phyloP scores from a whole-genome alignment of 495 filamentous ascomycete species.

The Penicillium manginii region DNA sequence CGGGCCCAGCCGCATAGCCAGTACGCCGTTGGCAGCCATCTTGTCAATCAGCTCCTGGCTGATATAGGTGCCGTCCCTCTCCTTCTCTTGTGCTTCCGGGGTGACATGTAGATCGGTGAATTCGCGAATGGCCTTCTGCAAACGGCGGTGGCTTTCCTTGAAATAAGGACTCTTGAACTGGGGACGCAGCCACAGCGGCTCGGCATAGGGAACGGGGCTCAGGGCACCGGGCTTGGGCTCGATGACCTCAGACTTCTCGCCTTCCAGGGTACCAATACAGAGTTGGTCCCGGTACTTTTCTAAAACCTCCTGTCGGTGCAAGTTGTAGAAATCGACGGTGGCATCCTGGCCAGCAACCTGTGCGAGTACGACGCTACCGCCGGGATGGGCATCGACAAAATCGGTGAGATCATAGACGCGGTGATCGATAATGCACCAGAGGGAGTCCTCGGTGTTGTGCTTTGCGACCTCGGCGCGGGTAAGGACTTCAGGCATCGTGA shows the following conservation, averaged over 20 bases:
- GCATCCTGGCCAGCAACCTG: constrained; percentile 62
- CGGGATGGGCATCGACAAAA: constrained; percentile 63
- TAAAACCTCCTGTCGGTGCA: constrained; percentile 67
- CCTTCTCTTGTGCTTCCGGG: constrained; percentile 79
- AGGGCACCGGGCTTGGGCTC: constrained; percentile 71
- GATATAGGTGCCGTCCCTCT: constrained; percentile 74
- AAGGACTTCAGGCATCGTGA: constrained; percentile 37
- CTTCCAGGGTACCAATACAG: constrained; percentile 74
- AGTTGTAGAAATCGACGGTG: constrained; percentile 59
- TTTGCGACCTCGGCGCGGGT: constrained; percentile 53
- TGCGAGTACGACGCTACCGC: constrained; percentile 56
- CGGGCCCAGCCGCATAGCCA: constrained; percentile 83
- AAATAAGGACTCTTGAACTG: constrained; percentile 83
- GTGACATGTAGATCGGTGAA: constrained; percentile 73
- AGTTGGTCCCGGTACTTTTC: constrained; percentile 69
- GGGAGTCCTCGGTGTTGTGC: constrained; percentile 57
- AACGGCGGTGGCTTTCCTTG: constrained; percentile 70
- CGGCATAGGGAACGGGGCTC: constrained; percentile 77
- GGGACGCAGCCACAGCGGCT: constrained; percentile 78
- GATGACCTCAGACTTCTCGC: constrained; percentile 75
- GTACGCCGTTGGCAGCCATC: constrained; percentile 72
- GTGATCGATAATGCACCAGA: constrained; percentile 63
- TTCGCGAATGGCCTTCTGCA: constrained; percentile 72
- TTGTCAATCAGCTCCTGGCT: constrained; percentile 76
- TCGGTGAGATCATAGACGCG: constrained; percentile 63